phyloP scores from a whole-genome alignment of 2,329 filamentous ascomycete species.

The Botrytis fragariae region DNA sequence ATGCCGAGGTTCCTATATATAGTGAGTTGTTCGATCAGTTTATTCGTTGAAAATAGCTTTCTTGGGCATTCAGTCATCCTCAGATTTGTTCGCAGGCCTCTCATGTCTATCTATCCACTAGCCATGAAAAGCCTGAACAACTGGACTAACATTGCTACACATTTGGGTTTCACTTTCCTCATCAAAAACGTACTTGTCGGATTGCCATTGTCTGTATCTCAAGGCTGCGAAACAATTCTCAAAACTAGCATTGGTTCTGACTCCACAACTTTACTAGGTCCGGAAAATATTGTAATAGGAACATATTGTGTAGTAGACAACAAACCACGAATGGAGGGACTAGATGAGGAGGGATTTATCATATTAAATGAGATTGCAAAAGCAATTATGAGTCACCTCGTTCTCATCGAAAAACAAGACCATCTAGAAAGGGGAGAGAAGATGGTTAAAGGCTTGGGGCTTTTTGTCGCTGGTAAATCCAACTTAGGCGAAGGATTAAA shows the following conservation, averaged over 20 bases:
- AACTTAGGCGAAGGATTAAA: constrained; percentile 26
- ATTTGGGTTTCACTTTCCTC: not conserved
- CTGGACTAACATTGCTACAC: not conserved
- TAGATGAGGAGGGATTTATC: constrained; percentile 47
- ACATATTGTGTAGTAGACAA: constrained; percentile 59
- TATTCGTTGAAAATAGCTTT: not conserved
- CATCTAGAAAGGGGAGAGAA: constrained; percentile 50
- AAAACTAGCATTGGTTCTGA: not conserved
- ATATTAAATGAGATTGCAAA: constrained; percentile 55
- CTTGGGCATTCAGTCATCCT: not conserved
- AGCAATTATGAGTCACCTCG: constrained; percentile 59
- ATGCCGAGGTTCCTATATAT: constrained; percentile 33
- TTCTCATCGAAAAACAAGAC: constrained; percentile 51
- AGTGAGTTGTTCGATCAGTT: constrained; percentile 11
- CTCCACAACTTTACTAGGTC: not conserved
- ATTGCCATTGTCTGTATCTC: not conserved
- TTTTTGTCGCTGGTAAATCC: constrained; percentile 51
- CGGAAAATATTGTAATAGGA: constrained; percentile 49
- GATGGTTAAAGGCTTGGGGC: constrained; percentile 52
- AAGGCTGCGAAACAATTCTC: rapidly evolving
- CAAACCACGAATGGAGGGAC: constrained; percentile 47
- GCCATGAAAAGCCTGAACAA: not conserved
- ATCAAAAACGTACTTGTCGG: not conserved
- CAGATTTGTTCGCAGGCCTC: too few relatives aligned
- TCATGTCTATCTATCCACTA: too few relatives aligned